Percentiles rank a stretch among this genome's conserved stretches.
These are phyloP conservation scores for Cytospora piceae DNA, from an alignment of 2,329 filamentous ascomycete genomes.

Conservation along the genomic window DNA sequence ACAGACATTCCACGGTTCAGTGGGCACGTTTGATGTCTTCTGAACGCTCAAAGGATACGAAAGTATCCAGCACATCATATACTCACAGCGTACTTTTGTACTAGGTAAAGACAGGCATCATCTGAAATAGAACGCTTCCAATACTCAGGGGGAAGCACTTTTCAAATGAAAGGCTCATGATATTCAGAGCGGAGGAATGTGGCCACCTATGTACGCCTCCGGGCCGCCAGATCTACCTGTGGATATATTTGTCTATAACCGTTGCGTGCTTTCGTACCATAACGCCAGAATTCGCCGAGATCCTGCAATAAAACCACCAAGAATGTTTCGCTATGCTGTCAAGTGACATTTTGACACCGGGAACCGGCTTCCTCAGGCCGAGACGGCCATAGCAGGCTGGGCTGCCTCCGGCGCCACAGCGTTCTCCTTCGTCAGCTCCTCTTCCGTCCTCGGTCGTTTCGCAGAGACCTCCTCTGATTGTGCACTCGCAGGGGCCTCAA, in stretches of 20 bases:
- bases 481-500: not conserved
- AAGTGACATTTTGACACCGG: not conserved
- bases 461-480: conserved; percentile 6
- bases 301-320: not conserved
- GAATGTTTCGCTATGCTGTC: conserved; percentile 2
- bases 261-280: conserved; percentile 2
- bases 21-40: not conserved
- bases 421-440: conserved; percentile 2
- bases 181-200: not conserved
- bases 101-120: not conserved
- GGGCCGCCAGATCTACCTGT: not conserved
- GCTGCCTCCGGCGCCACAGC: conserved; percentile 7
- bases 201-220: not conserved
- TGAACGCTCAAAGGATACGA: too few relatives aligned
- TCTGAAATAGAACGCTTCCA: not conserved
- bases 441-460: conserved; percentile 19
- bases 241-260: conserved; percentile 30
- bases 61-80: too few relatives aligned
- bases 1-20: not conserved
- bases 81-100: too few relatives aligned
- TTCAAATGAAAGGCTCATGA: not conserved
- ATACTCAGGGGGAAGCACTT: not conserved
- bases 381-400: conserved; percentile 25
- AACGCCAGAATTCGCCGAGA: conserved; percentile 21
- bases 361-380: not conserved